Evolutionary conservation across 257 asterid species (phyloP), one percentile per base, ranked within the genome.

Genomic region (Solanum boliviense): DNA sequence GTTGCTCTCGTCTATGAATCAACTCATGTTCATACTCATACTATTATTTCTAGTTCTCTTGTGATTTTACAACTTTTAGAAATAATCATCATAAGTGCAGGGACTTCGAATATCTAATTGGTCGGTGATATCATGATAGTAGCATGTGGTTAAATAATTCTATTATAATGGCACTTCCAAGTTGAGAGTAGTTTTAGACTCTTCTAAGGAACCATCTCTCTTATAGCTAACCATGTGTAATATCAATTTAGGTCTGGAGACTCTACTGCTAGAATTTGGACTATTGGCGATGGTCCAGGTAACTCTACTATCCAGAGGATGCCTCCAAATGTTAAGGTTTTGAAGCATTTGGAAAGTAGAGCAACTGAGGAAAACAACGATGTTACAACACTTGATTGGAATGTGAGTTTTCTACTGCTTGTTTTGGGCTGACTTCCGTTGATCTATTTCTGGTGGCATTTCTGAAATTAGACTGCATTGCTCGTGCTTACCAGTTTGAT

Each of bases 371-470:
- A 94, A 92, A 93, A 94, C 95, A 97, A 92, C 91, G 99, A 97
- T 87, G 99, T 97, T 85, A 95, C 98, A 20, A 94, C 98, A 27
- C 98, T 97, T 89, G 99, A 95, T 91, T 97, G 99, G 99, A 97
- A 95, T 88, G 99, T 97, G 91, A 90, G 98, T 86, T 87, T 65
- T 46, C 68, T 31, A 36, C 29, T 81, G 39, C 68, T 79, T 46
- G 23, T 29, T 81, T 81, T 81, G 39, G 65, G 85, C 27, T 9
- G 27, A 46, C 41, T 46, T 48, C 6, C 2, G 15, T 25, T 78
- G 65, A 44, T 79, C 38, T 79, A 15, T 44, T 46, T 81, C 41
- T 46, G 10, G 39, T 18, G 18, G 67, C 31, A n/a, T 79, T 78
- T 46, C 41, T 81, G 39, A 29, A 46, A 46, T 46, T 56, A 86